Base-by-base conservation (phyloP, 306 rosid genomes). In the Dryas drummondii region DNA sequence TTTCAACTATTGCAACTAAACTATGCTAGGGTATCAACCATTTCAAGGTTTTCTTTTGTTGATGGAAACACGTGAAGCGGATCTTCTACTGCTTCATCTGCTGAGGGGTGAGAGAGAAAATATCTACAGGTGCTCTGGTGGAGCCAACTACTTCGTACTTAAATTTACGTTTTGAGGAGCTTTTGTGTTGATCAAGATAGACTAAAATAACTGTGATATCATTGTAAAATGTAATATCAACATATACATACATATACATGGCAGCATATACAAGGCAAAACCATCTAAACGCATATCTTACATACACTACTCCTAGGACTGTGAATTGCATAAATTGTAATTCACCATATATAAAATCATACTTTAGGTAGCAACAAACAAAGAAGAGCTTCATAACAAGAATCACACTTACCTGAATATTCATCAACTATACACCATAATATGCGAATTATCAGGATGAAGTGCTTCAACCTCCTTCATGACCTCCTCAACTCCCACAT, bases 391-490 rank as follows among this genome's bases (percentile, higher is more conserved):
- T 32, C 37, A 32, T 32, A 32, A 32, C 2, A 32, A 32, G 37
- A 32, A 32, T 32, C 37, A 1, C 37, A 32, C 37, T 32, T 89
- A 92, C 97, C 99, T 94, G 99, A 86, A 94, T 94, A 88, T 93
- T 59, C 99, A 97, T 1, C 90, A 97, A 56, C 49, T 84, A 77
- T 84, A 81, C 32, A 94, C 93, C 53, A 94, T 97, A 55, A 90
- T 66, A 27, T 86, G 97, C 1, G 96, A 59, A 82, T 94, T 97
- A 72, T 94, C 99, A 4, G 99, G 99, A 74, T 94, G 97, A 61
- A 90, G 96, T 50, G 97, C 96, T 79, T 86, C 88, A 19, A 94
- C 93, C 79, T 94, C 97, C 79, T 81, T 87, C 83, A 97, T 94
- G 70, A 92, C 91, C 85, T 92, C 92, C 80, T 87, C 99, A 68